Evolutionary conservation across 2,329 filamentous ascomycete genomes (phyloP), one percentile per base, ranked within the genome.

Genomic region (Diplodia intermedia): DNA sequence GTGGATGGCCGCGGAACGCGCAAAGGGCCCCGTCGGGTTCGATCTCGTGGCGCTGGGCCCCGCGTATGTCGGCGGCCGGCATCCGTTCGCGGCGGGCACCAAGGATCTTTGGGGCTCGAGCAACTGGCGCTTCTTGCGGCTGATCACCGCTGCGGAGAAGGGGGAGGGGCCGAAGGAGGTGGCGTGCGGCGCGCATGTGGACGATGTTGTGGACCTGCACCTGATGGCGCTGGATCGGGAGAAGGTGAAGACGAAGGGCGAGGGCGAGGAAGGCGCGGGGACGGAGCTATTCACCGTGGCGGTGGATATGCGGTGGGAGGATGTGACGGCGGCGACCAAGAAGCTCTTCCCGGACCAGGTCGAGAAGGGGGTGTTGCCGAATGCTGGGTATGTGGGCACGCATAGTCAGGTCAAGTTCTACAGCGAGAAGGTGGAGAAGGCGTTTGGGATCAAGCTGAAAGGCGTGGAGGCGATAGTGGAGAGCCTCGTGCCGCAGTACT

Each of bases 151-250:
- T 4, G 54, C 43, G 31, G 12, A 31, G 29, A 31, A n/a, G 55
- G 33, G 18, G 18, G 29, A 18, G 53, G 38, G 7, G 9, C 40
- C 40, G 40, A 8, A 15, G 38, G 55, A 53, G 54, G 20, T 40
- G n/a, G 43, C 47, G 9, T 40, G 29, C n/a, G 53, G 29, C 8
- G 49, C 62, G 20, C 68, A 71, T 29, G 11, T 69, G 12, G 61
- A 69, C 54, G 69, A 70, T 54, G 65, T 66, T 1, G 63, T 67
- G 2, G 38, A 53, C 15, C 43, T 67, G 26, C 70, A 70, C 56
- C 23, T 70, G 15, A 47, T 14, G 26, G 70, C 70, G 1, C 65
- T 71, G 12, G 65, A 70, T 53, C 9, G 23, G 20, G 66, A 56
- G 7, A 53, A 33, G 9, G 40, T 67, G 2, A 38, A 54, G 6